These are phyloP conservation scores for Aspergillus ochraceus DNA, from an alignment of 2,329 filamentous ascomycete genomes.

Conservation along the genomic window DNA sequence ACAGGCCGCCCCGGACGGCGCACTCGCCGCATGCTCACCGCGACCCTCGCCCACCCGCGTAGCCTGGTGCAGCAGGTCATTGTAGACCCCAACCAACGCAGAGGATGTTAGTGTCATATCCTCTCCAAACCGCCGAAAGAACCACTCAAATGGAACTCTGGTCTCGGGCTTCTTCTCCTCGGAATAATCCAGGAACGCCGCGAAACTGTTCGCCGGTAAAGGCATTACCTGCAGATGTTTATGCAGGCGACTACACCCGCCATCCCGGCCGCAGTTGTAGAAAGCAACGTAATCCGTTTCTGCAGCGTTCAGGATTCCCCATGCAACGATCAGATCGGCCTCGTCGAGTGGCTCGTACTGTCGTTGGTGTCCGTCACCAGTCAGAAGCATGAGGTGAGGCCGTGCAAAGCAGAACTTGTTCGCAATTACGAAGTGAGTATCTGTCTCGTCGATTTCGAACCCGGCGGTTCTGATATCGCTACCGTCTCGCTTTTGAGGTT, in stretches of 20 bases:
- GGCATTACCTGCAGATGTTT: constrained; percentile 1
- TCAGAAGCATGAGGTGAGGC: neutral
- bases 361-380: neutral
- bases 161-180: neutral
- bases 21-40: neutral
- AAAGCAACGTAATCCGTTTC: neutral
- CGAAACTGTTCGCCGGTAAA: neutral
- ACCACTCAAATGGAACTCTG: neutral
- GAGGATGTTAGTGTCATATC: neutral
- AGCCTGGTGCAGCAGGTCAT: neutral
- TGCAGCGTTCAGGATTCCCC: neutral
- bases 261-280: constrained; percentile 3
- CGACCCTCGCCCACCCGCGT: neutral
- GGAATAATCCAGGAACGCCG: neutral
- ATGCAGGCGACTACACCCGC: constrained; percentile 1
- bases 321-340: neutral
- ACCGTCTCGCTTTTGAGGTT: neutral
- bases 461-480: neutral
- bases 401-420: neutral
- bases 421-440: neutral
- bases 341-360: neutral
- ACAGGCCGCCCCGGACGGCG: neutral
- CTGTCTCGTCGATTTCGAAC: neutral
- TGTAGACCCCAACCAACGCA: neutral
- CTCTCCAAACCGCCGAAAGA: neutral